Conservation (phyloP, 129 eudicot species). For the Scalesia atractyloides region DNA sequence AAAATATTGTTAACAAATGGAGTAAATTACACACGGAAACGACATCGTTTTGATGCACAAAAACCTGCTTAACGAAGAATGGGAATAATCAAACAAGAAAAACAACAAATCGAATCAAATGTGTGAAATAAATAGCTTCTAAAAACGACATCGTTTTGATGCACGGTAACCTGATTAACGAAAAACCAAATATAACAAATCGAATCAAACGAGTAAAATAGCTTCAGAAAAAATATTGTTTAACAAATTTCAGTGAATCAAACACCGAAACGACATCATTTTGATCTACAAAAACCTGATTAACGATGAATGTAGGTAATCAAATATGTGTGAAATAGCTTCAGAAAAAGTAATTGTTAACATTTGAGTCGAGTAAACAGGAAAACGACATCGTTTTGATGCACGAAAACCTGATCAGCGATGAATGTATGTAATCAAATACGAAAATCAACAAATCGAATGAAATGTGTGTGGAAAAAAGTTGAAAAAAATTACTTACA, state of each 20-base stretch:
- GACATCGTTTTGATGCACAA: background rate
- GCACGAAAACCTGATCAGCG: no score
- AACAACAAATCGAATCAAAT: background rate
- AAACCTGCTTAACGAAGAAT: slow-evolving; percentile 16
- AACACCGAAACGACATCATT: background rate
- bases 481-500: slow-evolving; percentile 19
- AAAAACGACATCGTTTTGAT: no score
- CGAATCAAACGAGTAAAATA: no score
- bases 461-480: slow-evolving; percentile 1
- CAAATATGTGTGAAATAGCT: background rate
- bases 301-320: slow-evolving; percentile 28
- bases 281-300: background rate
- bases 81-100: slow-evolving; percentile 14
- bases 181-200: background rate
- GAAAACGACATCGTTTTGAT: no score
- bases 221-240: no score
- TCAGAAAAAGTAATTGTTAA: no score
- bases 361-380: no score
- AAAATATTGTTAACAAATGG: background rate
- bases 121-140: background rate
- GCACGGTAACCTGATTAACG: no score
- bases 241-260: slow-evolving; percentile 1
- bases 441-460: background rate
- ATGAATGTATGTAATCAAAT: no score
- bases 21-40: slow-evolving; percentile 10